Conservation (phyloP, 441 rosid genomes). For the Pelargonium myrrhifolium region DNA sequence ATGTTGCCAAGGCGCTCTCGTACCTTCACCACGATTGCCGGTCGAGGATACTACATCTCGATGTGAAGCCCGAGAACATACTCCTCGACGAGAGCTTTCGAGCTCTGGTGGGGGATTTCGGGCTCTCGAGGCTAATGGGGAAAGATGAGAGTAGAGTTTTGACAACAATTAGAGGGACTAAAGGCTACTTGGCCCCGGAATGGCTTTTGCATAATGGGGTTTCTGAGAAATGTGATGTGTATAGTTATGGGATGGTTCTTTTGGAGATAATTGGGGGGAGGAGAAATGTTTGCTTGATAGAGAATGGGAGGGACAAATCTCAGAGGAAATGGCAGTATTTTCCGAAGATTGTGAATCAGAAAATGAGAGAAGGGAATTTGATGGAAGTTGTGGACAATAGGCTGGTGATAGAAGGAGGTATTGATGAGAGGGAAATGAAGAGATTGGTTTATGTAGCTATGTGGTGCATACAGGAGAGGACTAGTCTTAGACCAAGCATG, state of each 20-base stretch:
- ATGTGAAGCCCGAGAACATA: constrained; percentile 78
- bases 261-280: constrained; percentile 69
- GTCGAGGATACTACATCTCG: constrained; percentile 70
- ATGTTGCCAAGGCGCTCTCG: constrained; percentile 67
- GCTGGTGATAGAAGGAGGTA: constrained; percentile 32
- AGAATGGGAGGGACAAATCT: constrained; percentile 26
- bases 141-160: constrained; percentile 61
- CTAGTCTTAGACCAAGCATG: constrained; percentile 63
- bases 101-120: constrained; percentile 68
- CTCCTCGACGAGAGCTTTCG: constrained; percentile 53
- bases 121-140: constrained; percentile 59
- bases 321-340: constrained; percentile 53
- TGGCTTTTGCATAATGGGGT: constrained; percentile 69
- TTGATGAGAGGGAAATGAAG: constrained; percentile 52
- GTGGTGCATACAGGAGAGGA: constrained; percentile 82
- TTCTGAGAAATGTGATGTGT: constrained; percentile 71
- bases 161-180: constrained; percentile 67
- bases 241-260: constrained; percentile 74
- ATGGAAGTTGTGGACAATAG: constrained; percentile 63
- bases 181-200: constrained; percentile 79
- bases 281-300: constrained; percentile 42
- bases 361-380: constrained; percentile 46
- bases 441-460: constrained; percentile 53
- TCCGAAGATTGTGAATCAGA: constrained; percentile 55
- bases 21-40: constrained; percentile 84